Conservation (phyloP, 2,329 filamentous ascomycete genomes). For the Pestalotiopsis sp. region DNA sequence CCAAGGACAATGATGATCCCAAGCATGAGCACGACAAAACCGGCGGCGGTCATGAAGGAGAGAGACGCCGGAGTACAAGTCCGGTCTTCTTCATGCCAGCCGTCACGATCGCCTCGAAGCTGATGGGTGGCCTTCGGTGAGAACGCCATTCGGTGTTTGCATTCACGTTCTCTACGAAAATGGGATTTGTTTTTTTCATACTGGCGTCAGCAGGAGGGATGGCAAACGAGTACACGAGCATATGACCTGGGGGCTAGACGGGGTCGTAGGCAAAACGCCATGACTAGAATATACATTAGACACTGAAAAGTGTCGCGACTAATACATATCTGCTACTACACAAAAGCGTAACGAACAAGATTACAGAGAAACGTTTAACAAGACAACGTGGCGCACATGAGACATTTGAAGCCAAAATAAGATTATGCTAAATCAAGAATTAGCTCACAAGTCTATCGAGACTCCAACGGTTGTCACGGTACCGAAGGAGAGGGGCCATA, state of each 20-base stretch:
- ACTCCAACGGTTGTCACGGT: neutral
- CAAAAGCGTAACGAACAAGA: too few relatives aligned
- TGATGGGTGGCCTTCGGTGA: neutral
- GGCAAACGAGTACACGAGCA: neutral
- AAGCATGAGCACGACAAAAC: neutral
- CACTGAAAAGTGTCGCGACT: neutral
- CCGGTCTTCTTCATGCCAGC: conserved; percentile 13
- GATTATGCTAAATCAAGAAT: neutral
- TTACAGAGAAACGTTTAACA: neutral
- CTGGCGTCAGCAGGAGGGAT: neutral
- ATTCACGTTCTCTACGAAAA: neutral
- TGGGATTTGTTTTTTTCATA: too few relatives aligned
- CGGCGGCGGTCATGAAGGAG: neutral
- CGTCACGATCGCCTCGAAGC: conserved; percentile 12
- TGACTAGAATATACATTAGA: neutral
- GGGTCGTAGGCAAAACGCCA: neutral
- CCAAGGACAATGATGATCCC: neutral
- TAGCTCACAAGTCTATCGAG: neutral
- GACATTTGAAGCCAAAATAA: neutral
- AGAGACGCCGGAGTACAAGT: neutral
- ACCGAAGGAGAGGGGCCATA: neutral
- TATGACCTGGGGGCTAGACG: neutral
- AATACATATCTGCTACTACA: neutral
- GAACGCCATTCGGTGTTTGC: neutral
- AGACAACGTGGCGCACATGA: neutral